Percentiles rank a stretch among this genome's conserved stretches.
These are phyloP conservation scores for Rhododendron williamsianum DNA, from an alignment of 148 eudicot genomes.

Conservation along the genomic window DNA sequence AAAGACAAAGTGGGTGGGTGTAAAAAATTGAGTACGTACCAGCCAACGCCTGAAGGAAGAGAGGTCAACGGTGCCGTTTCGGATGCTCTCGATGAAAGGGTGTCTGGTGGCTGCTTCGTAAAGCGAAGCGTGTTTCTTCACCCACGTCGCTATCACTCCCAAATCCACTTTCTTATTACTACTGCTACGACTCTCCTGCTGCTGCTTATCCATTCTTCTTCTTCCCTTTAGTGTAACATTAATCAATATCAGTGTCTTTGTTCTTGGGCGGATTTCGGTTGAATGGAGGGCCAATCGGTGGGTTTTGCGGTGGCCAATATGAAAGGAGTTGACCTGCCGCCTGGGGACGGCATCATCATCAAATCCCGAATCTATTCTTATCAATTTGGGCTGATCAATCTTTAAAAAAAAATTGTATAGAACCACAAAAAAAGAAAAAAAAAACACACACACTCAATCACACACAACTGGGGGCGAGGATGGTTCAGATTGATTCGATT, in stretches of 20 bases:
- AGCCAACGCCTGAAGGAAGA: constrained; percentile 78
- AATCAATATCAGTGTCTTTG: background rate
- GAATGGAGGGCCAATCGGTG: background rate
- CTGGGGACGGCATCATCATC: background rate
- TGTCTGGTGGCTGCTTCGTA: constrained; percentile 64
- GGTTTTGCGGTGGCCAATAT: background rate
- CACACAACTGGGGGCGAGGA: too few species aligned
- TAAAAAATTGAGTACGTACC: constrained; percentile 35
- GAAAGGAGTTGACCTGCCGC: background rate
- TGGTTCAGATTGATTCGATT: too few species aligned
- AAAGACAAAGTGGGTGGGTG: background rate
- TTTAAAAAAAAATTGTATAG: too few species aligned
- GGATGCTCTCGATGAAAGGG: constrained; percentile 50
- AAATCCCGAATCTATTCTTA: background rate
- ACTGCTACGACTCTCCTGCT: background rate
- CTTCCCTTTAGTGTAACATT: background rate
- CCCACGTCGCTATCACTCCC: constrained; percentile 28
- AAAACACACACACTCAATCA: too few species aligned
- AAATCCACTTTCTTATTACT: background rate
- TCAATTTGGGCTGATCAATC: background rate
- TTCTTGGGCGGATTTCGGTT: background rate
- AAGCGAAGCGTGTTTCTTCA: constrained; percentile 34
- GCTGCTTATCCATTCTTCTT: background rate
- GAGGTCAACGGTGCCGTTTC: constrained; percentile 52
- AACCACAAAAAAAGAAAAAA: too few species aligned